Evolutionary conservation across 1,284 basidiomycete species (phyloP), one percentile per base, ranked within the genome.

Genomic region (Papiliotrema terrestris): DNA sequence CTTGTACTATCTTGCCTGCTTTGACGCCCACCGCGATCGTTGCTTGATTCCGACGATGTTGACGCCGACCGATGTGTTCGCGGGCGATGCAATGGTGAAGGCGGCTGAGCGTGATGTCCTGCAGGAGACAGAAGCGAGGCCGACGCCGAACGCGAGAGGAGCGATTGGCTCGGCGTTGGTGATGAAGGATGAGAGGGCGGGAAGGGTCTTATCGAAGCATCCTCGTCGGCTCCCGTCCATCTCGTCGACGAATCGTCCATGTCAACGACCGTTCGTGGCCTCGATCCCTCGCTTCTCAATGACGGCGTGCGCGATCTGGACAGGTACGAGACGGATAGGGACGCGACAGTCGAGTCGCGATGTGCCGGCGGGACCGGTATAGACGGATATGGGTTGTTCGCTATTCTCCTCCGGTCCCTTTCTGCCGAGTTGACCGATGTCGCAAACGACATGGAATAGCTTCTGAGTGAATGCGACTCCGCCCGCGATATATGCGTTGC

Each of bases 111-210:
- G 1, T 17, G 25, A 32, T 23, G 29, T 9, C 19, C 8, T 14
- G 19, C 25, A 3, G 55, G 58, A 5, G 58, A 53, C 17, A 58
- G 32, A 85, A 88, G 56, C 82, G 85, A 8, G 86, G 53, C 45
- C 3, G 65, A 63, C 3, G 60, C 62, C 3, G 71, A 63, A 26
- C 62, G 59, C 3, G 70, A 69, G 19, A 66, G 47, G 44, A 67
- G 47, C 9, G 66, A 66, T 19, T 61, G 52, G 8, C 69, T 66
- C 0, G 87, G 88, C 0, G 88, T 86, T 2, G 89, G 91, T 0
- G 89, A 91, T 14, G 87, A 87, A 6, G 89, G 88, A 2, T 84
- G 81, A 63, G 87, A 91, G 4, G 91, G 91, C 17, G 91, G 89
- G 37, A 94, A 76, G 2, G 91, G 91, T 23, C 91, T 83, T 35